Evolutionary conservation across 148 eudicot species (phyloP).

Genomic region (Vaccinium myrtillus): DNA sequence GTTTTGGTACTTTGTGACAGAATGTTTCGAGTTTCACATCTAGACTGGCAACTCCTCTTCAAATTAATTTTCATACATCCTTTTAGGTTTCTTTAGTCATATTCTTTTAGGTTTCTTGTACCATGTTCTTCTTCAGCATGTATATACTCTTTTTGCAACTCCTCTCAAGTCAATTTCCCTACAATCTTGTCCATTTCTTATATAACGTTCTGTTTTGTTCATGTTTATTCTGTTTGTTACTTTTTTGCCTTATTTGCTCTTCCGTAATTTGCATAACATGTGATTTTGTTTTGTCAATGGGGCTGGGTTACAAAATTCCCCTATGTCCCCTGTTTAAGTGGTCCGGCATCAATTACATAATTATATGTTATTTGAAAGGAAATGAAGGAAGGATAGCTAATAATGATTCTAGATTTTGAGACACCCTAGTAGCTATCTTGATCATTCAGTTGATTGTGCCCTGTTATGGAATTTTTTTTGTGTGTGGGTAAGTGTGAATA

Average conservation of each 20-base stretch:
- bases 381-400: slow-evolving; percentile 1
- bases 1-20: background rate
- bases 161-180: no score
- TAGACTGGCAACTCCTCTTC: background rate
- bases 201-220: no score
- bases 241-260: no score
- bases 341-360: background rate
- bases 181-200: no score
- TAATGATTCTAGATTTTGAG: background rate
- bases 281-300: no score
- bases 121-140: no score
- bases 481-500: background rate
- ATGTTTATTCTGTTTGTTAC: no score
- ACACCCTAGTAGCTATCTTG: background rate
- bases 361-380: background rate
- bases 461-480: background rate
- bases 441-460: background rate
- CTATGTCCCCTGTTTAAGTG: background rate
- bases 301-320: background rate
- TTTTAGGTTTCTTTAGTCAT: background rate
- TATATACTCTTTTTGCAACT: no score
- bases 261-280: no score
- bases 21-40: background rate
- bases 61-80: background rate
- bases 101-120: no score